Evolutionary conservation across 106 monocot species (phyloP).

Genomic region (Dendrobium officinale): DNA sequence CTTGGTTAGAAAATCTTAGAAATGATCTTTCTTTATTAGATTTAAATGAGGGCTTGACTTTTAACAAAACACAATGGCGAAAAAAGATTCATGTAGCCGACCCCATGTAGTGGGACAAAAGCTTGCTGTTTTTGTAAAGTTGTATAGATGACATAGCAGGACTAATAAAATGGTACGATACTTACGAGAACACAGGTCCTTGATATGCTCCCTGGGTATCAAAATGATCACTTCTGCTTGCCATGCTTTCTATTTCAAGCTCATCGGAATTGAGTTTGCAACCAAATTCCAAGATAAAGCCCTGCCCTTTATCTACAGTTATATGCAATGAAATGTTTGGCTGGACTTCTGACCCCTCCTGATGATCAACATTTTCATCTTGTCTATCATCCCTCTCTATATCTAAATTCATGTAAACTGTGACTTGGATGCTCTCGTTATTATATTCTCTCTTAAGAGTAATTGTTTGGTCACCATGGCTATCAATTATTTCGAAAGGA

Average conservation of each 20-base stretch:
- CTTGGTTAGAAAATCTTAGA: too few relatives aligned
- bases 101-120: too few relatives aligned
- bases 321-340: conserved; percentile 48
- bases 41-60: too few relatives aligned
- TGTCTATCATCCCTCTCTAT: conserved; percentile 15
- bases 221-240: conserved; percentile 28
- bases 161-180: neutral
- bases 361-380: conserved; percentile 27
- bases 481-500: conserved; percentile 76
- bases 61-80: too few relatives aligned
- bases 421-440: conserved; percentile 61
- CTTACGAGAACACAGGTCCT: conserved; percentile 79
- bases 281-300: conserved; percentile 47
- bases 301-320: conserved; percentile 57
- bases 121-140: neutral
- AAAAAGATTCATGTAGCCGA: too few relatives aligned
- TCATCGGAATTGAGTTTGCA: conserved; percentile 48
- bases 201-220: conserved; percentile 45
- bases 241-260: conserved; percentile 54
- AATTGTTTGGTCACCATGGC: conserved; percentile 63
- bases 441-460: conserved; percentile 45
- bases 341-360: conserved; percentile 9
- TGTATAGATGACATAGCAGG: neutral
- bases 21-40: too few relatives aligned
- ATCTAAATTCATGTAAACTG: conserved; percentile 40